Percentiles rank a stretch among this genome's conserved stretches.
Conservation (phyloP, 129 eudicot genomes). For the Artemisia tridentata region DNA sequence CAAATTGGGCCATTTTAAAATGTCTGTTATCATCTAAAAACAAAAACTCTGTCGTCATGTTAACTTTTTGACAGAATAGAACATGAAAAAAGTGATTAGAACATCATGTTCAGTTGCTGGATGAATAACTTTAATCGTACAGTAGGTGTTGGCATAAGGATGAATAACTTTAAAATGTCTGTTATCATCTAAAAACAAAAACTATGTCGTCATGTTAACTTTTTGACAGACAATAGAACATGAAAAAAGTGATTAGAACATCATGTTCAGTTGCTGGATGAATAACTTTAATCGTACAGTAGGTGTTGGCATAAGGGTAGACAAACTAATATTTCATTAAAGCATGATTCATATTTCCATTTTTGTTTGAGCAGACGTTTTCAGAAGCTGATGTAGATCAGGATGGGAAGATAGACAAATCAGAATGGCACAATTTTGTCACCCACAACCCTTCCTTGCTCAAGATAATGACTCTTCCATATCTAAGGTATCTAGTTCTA, state of each 20-base stretch:
- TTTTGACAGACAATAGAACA: not conserved
- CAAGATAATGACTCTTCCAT: slow-evolving; percentile 97
- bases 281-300: not conserved
- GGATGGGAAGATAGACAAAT: slow-evolving; percentile 84
- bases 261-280: not conserved
- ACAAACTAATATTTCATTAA: not conserved
- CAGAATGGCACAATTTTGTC: slow-evolving; percentile 90
- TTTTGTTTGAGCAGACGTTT: slow-evolving; percentile 60
- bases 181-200: not conserved
- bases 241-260: not conserved
- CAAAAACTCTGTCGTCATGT: not conserved
- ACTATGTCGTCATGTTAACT: not conserved
- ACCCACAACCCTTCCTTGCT: slow-evolving; percentile 80
- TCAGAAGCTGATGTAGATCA: slow-evolving; percentile 71
- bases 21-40: not conserved
- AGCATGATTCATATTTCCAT: not conserved
- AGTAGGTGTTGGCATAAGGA: not conserved
- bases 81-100: not conserved
- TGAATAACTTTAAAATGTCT: no score
- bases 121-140: not conserved
- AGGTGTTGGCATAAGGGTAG: not conserved
- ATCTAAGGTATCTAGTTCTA: slow-evolving; percentile 54
- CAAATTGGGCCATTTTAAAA: not conserved
- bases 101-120: not conserved
- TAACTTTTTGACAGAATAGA: not conserved